These are phyloP conservation scores for Penicillium palitans DNA, from an alignment of 2,329 filamentous ascomycete species.

Conservation along the genomic window DNA sequence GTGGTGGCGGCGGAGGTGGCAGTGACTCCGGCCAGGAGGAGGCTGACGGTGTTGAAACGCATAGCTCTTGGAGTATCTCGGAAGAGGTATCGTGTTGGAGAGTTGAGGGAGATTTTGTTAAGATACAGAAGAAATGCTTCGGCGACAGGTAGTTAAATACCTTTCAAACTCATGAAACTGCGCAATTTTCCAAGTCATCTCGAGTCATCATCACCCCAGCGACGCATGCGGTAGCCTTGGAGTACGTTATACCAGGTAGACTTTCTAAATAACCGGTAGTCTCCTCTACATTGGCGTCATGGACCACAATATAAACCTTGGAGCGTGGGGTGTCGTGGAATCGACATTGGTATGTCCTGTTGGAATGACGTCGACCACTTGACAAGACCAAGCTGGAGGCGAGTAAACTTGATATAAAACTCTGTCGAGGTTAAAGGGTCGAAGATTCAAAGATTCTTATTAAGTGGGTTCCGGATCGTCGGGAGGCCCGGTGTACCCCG, in stretches of 20 bases:
- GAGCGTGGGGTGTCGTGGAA: not conserved
- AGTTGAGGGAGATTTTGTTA: not conserved
- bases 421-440: not conserved
- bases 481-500: not conserved
- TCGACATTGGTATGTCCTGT: not conserved
- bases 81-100: not conserved
- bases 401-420: not conserved
- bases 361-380: slow-evolving; percentile 10
- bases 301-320: not conserved
- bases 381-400: too few relatives aligned
- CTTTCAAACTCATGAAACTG: not conserved
- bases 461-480: not conserved
- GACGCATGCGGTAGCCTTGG: slow-evolving; percentile 2
- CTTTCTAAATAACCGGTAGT: not conserved
- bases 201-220: not conserved
- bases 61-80: slow-evolving; percentile 11
- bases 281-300: slow-evolving; percentile 5
- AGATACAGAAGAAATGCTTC: not conserved
- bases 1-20: slow-evolving; percentile 6
- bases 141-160: not conserved
- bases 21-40: slow-evolving; percentile 23
- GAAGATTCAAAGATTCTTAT: not conserved
- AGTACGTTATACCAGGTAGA: not conserved
- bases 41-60: slow-evolving; percentile 21
- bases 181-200: not conserved